Percentiles rank a stretch among this genome's conserved stretches.
These are phyloP conservation scores for Venturia asperata DNA, from an alignment of 2,329 filamentous ascomycete species.

Conservation along the genomic window DNA sequence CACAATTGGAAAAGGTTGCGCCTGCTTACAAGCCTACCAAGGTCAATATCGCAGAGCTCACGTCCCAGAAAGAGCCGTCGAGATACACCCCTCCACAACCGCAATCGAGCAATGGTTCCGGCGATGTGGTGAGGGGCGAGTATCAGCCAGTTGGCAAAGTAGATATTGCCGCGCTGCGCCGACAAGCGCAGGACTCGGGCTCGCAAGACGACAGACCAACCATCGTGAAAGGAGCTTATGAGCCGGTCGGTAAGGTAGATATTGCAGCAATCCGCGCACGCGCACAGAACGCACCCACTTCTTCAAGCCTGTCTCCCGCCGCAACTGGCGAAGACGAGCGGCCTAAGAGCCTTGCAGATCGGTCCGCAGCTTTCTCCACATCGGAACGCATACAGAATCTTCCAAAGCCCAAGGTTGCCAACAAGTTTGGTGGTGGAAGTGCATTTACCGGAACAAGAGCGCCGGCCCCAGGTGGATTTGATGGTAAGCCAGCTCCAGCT, in stretches of 20 bases:
- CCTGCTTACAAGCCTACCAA: slow-evolving; percentile 92
- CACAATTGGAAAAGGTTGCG: slow-evolving; percentile 83
- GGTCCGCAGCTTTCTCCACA: slow-evolving; percentile 64
- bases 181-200: slow-evolving; percentile 59
- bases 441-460: slow-evolving; percentile 84
- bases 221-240: slow-evolving; percentile 84
- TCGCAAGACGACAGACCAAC: slow-evolving; percentile 68
- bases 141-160: slow-evolving; percentile 96
- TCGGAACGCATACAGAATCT: slow-evolving; percentile 72
- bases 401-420: slow-evolving; percentile 91
- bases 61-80: slow-evolving; percentile 63
- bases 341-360: slow-evolving; percentile 63
- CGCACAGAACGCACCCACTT: slow-evolving; percentile 50
- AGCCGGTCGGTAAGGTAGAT: slow-evolving; percentile 93
- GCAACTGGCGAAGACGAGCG: slow-evolving; percentile 43
- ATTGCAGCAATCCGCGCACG: slow-evolving; percentile 87
- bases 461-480: slow-evolving; percentile 64
- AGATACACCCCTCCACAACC: slow-evolving; percentile 46
- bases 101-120: slow-evolving; percentile 39
- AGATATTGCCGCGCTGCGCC: slow-evolving; percentile 85
- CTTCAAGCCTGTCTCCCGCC: slow-evolving; percentile 36
- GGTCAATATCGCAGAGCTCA: slow-evolving; percentile 84
- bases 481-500: slow-evolving; percentile 52
- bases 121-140: slow-evolving; percentile 70
- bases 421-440: slow-evolving; percentile 69